phyloP scores from a whole-genome alignment of 495 filamentous ascomycete species.

The Geopyxis carbonaria region DNA sequence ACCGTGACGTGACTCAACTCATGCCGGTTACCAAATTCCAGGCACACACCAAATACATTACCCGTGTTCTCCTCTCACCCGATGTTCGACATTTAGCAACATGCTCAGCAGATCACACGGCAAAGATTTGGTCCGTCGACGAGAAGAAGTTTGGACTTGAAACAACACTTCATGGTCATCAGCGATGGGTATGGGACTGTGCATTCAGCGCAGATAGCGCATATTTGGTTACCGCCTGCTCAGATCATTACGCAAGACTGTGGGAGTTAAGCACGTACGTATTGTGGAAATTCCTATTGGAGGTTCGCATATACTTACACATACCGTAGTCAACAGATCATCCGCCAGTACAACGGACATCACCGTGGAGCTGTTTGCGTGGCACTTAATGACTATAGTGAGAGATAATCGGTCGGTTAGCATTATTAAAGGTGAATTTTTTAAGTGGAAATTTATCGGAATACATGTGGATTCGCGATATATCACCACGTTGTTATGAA shows the following conservation, averaged over 20 bases:
- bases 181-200: constrained; percentile 99
- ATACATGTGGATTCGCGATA: too few species aligned
- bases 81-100: constrained; percentile 96
- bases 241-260: constrained; percentile 88
- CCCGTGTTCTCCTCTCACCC: constrained; percentile 83
- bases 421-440: too few species aligned
- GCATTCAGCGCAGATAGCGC: constrained; percentile 93
- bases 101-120: constrained; percentile 93
- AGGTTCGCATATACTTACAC: background rate
- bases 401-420: constrained; percentile 35
- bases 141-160: constrained; percentile 58
- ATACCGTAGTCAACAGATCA: constrained; percentile 52
- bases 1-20: constrained; percentile 67
- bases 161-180: constrained; percentile 80
- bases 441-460: too few species aligned
- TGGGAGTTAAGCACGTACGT: constrained; percentile 60
- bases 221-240: constrained; percentile 94
- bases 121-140: constrained; percentile 90
- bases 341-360: constrained; percentile 95
- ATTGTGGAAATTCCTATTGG: background rate
- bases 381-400: constrained; percentile 90
- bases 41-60: constrained; percentile 87
- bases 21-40: constrained; percentile 83
- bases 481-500: too few species aligned
- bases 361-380: constrained; percentile 92